A percentile compares a stretch with the other conserved stretches of the same genome.
Evolutionary conservation across 805 yeast genomes (phyloP).

Genomic region (Kazachstania psychrophila): DNA sequence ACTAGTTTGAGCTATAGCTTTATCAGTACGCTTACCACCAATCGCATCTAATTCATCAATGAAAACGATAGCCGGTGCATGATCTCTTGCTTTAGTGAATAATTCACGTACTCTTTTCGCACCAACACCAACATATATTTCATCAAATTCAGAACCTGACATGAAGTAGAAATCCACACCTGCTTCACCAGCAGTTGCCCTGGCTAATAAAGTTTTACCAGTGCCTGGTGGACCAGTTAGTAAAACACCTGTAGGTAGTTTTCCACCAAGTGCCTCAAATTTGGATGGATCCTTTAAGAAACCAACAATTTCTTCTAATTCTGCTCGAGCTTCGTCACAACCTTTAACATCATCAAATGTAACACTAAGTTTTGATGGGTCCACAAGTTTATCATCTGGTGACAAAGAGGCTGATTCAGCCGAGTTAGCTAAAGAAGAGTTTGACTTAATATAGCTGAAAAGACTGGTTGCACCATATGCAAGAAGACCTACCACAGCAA

Average conservation of each 20-base stretch:
- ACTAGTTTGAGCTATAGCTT: too few relatives aligned
- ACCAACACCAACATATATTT: too few relatives aligned
- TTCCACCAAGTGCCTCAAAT: too few relatives aligned
- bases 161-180: slow-evolving; percentile 97
- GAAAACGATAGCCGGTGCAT: too few relatives aligned
- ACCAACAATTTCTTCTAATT: slow-evolving; percentile 92
- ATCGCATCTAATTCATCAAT: too few relatives aligned
- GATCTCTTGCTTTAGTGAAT: too few relatives aligned
- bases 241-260: too few relatives aligned
- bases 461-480: slow-evolving; percentile 72
- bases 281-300: slow-evolving; percentile 93
- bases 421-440: slow-evolving; percentile 49
- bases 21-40: too few relatives aligned
- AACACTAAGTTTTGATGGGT: slow-evolving; percentile 74
- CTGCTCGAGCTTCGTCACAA: slow-evolving; percentile 96
- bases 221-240: too few relatives aligned
- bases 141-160: slow-evolving; percentile 97
- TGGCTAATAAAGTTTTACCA: slow-evolving; percentile 86
- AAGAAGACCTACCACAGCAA: slow-evolving; percentile 67
- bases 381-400: slow-evolving; percentile 66
- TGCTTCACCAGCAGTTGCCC: slow-evolving; percentile 99
- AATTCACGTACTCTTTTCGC: too few relatives aligned
- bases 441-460: slow-evolving; percentile 70
- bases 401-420: slow-evolving; percentile 47
- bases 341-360: slow-evolving; percentile 91